Conservation (phyloP, 2,329 filamentous ascomycete species). For the Niveomyces coronatus region DNA sequence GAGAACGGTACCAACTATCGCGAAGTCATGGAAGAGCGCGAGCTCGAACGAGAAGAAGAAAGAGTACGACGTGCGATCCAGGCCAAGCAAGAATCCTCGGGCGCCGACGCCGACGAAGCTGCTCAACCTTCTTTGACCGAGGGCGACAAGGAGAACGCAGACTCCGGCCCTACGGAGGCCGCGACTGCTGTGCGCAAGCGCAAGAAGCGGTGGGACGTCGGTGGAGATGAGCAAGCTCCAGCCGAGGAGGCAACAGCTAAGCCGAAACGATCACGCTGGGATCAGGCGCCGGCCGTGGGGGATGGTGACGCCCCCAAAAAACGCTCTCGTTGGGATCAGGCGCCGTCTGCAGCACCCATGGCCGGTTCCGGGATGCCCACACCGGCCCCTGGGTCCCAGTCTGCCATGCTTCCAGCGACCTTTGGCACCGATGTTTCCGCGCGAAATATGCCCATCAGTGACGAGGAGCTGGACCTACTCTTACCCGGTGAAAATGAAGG, state of each 20-base stretch:
- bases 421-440: slow-evolving; percentile 75
- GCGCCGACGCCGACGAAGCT: slow-evolving; percentile 49
- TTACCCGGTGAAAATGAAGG: slow-evolving; percentile 81
- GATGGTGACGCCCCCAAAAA: slow-evolving; percentile 55
- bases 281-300: slow-evolving; percentile 58
- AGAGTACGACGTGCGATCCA: slow-evolving; percentile 71
- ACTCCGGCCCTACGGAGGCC: slow-evolving; percentile 56
- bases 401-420: slow-evolving; percentile 38
- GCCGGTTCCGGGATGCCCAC: slow-evolving; percentile 66
- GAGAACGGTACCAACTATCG: slow-evolving; percentile 74
- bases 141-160: slow-evolving; percentile 61
- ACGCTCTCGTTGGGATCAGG: slow-evolving; percentile 87
- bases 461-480: slow-evolving; percentile 89
- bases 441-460: slow-evolving; percentile 73
- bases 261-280: slow-evolving; percentile 76
- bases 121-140: slow-evolving; percentile 68
- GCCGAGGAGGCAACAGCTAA: slow-evolving; percentile 47
- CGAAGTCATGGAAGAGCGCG: slow-evolving; percentile 81
- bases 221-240: slow-evolving; percentile 38
- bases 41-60: slow-evolving; percentile 89
- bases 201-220: slow-evolving; percentile 91
- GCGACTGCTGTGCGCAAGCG: slow-evolving; percentile 61
- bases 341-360: slow-evolving; percentile 68
- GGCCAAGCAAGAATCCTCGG: slow-evolving; percentile 48
- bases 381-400: slow-evolving; percentile 63